phyloP scores from a whole-genome alignment of 192 early-diverging fungal genomes.

The Umbelopsis isabellina region DNA sequence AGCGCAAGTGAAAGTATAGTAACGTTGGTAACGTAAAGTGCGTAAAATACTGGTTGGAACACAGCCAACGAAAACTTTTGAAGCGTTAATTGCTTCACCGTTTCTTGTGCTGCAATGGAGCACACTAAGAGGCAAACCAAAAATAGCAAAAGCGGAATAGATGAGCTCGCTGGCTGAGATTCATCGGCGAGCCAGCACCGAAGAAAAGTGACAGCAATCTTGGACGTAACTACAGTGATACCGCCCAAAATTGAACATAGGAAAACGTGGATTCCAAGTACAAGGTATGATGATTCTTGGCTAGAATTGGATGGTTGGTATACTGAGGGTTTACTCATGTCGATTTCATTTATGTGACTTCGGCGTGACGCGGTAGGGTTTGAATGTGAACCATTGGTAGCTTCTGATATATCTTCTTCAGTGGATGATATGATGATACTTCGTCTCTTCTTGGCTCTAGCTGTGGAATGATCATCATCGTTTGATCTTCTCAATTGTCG shows the following conservation, averaged over 20 bases:
- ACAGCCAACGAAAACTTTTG: slow-evolving; percentile 24
- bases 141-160: not conserved
- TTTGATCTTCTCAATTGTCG: not conserved
- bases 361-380: not conserved
- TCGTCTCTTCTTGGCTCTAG: slow-evolving; percentile 13
- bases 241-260: not conserved
- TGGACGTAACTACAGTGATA: slow-evolving; percentile 4
- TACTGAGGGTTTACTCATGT: not conserved
- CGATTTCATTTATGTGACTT: not conserved
- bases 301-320: not conserved
- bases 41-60: slow-evolving; percentile 34
- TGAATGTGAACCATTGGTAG: not conserved
- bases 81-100: slow-evolving; percentile 26
- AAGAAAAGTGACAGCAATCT: slow-evolving; percentile 2
- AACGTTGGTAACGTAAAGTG: slow-evolving; percentile 31
- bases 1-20: slow-evolving; percentile 16
- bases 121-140: slow-evolving; percentile 10
- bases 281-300: not conserved
- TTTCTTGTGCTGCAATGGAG: slow-evolving; percentile 27
- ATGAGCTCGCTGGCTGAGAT: not conserved
- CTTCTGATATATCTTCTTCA: slow-evolving; percentile 1
- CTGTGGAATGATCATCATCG: not conserved
- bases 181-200: slow-evolving; percentile 17
- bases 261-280: not conserved
- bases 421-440: slow-evolving; percentile 8